Conservation (phyloP, 208 protist genomes). For the Trypanosoma melophagium region DNA sequence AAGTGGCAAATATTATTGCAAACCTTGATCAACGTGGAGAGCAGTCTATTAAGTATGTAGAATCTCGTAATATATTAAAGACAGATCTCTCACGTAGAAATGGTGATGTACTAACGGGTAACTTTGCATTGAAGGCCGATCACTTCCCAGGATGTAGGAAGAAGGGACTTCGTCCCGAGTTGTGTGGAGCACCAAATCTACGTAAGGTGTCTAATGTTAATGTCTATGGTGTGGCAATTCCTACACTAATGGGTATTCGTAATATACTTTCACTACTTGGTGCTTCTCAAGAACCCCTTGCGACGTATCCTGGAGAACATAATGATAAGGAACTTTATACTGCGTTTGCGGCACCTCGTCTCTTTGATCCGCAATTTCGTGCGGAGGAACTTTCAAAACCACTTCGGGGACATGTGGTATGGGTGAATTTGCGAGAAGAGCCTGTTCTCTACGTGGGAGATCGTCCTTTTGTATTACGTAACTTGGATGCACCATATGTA, state of each 20-base stretch:
- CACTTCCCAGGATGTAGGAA: conserved; percentile 90
- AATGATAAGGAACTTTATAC: conserved; percentile 80
- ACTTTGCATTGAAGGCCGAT: conserved; percentile 88
- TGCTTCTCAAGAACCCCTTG: conserved; percentile 64
- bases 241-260: conserved; percentile 76
- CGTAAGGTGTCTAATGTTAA: conserved; percentile 82
- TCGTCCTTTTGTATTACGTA: conserved; percentile 82
- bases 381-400: conserved; percentile 62
- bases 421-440: conserved; percentile 89
- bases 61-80: conserved; percentile 68
- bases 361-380: conserved; percentile 79
- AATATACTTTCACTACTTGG: conserved; percentile 89
- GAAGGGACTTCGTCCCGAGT: conserved; percentile 75
- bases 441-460: conserved; percentile 89
- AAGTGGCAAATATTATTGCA: conserved; percentile 81
- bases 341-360: conserved; percentile 72
- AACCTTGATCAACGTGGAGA: conserved; percentile 66
- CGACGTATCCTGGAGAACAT: conserved; percentile 62
- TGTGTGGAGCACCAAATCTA: conserved; percentile 88
- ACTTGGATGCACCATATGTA: conserved; percentile 84
- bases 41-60: conserved; percentile 69
- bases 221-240: conserved; percentile 87
- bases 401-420: conserved; percentile 81
- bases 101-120: conserved; percentile 84
- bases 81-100: conserved; percentile 63